Evolutionary conservation across 2,329 filamentous ascomycete genomes (phyloP).

Genomic region (Verticillium klebahnii): DNA sequence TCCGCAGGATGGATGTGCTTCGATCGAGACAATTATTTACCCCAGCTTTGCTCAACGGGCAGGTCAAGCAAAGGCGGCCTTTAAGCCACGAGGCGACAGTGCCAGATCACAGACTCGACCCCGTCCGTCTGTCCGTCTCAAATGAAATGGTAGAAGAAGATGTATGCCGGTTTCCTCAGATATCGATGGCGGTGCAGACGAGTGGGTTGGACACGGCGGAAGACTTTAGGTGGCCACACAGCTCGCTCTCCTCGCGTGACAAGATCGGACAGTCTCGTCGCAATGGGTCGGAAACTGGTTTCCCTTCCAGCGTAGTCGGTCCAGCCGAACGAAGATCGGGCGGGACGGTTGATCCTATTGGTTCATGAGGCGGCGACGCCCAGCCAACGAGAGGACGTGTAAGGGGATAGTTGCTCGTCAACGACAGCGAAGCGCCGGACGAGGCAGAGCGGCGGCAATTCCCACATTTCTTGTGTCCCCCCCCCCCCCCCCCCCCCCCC

Average conservation of each 20-base stretch:
- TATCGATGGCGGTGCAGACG: too few relatives aligned
- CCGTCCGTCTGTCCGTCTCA: neutral
- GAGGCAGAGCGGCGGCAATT: neutral
- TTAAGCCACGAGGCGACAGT: neutral
- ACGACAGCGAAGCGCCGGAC: neutral
- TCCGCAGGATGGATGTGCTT: neutral
- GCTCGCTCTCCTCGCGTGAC: too few relatives aligned
- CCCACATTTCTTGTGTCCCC: neutral
- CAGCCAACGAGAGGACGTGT: conserved; percentile 7
- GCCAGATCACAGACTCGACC: neutral
- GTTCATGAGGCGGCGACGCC: neutral
- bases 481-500: neutral
- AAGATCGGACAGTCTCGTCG: neutral
- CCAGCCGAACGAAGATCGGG: conserved; percentile 6
- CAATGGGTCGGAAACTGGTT: neutral
- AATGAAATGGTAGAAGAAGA: too few relatives aligned
- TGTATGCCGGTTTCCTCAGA: too few relatives aligned
- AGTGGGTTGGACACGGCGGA: too few relatives aligned
- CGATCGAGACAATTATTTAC: conserved; percentile 5
- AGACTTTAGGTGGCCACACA: too few relatives aligned
- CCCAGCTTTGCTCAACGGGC: conserved; percentile 9
- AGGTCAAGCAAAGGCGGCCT: neutral
- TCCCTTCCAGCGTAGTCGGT: conserved; percentile 6
- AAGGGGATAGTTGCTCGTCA: neutral
- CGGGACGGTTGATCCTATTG: conserved; percentile 7